Percentiles rank a stretch among this genome's conserved stretches.
Conservation (phyloP, 208 protist genomes). For the Trypanosoma melophagium region DNA sequence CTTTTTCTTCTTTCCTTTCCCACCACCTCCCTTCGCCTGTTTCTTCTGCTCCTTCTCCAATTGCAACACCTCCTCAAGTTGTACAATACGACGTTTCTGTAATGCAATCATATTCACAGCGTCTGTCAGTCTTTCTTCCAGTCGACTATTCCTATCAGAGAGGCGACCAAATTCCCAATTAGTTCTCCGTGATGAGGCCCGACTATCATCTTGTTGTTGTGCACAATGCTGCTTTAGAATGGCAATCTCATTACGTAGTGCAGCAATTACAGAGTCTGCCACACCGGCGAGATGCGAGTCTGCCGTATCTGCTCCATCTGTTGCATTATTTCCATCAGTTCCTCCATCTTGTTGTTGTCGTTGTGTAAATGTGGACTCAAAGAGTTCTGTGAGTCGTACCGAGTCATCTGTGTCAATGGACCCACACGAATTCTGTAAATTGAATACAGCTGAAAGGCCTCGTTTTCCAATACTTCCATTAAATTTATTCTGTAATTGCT, state of each 20-base stretch:
- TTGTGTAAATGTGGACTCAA: too few relatives aligned
- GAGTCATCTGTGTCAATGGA: too few relatives aligned
- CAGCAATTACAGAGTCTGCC: neutral
- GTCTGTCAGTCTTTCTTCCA: constrained; percentile 28
- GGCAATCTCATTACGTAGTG: constrained; percentile 26
- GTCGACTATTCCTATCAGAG: neutral
- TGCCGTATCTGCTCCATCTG: neutral
- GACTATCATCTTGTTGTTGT: constrained; percentile 6
- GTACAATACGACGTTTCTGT: constrained; percentile 44
- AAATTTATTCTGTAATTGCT: neutral
- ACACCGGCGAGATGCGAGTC: neutral
- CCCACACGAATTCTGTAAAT: too few relatives aligned
- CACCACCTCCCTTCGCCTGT: neutral
- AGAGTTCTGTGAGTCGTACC: too few relatives aligned
- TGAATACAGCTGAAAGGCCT: too few relatives aligned
- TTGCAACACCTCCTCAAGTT: constrained; percentile 57
- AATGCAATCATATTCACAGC: constrained; percentile 44
- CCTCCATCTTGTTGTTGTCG: too few relatives aligned
- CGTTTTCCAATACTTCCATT: too few relatives aligned
- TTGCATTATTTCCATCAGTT: too few relatives aligned
- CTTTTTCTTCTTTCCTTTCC: neutral
- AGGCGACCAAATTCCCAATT: neutral
- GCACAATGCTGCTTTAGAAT: constrained; percentile 33
- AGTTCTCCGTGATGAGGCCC: neutral
- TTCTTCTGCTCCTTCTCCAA: constrained; percentile 19